These are phyloP conservation scores for Blastocystis sp. DNA, from an alignment of 352 stramenopile genomes.

Conservation along the genomic window DNA sequence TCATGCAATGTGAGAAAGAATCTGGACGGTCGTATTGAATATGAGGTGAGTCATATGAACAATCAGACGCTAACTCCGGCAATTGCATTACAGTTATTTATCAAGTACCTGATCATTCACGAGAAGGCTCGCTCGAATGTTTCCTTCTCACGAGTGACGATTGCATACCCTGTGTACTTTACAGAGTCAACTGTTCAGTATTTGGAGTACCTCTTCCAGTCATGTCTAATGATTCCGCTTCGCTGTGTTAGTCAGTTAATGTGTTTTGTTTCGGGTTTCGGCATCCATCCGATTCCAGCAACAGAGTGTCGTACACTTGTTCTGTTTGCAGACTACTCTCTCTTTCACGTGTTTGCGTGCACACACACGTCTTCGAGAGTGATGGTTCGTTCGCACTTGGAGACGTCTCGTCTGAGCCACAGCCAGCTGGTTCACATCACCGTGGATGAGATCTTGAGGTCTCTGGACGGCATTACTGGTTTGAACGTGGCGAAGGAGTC, in stretches of 20 bases:
- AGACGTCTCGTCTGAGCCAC: background rate
- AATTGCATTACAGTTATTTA: background rate
- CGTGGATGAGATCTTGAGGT: background rate
- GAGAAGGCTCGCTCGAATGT: background rate
- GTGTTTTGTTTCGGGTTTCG: background rate
- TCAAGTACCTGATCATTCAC: conserved; percentile 1
- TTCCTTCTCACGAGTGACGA: background rate
- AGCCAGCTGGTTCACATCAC: background rate
- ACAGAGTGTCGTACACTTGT: background rate
- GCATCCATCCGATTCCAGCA: background rate
- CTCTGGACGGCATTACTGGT: too few species aligned
- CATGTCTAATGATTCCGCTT: background rate
- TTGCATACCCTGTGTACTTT: background rate
- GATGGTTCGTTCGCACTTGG: background rate
- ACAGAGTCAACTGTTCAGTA: background rate
- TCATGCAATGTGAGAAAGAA: background rate
- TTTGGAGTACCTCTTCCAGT: background rate
- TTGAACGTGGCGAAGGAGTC: too few species aligned
- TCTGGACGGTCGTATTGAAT: background rate
- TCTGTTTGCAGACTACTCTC: background rate
- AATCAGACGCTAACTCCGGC: background rate
- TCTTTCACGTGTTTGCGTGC: conserved; percentile 18
- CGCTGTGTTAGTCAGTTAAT: background rate
- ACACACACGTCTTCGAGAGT: background rate
- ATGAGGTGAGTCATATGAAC: background rate